Percentiles rank a stretch among this genome's conserved stretches.
These are phyloP conservation scores for Paraphysoderma sedebokerense DNA, from an alignment of 371 early-diverging fungal genomes.

Conservation along the genomic window DNA sequence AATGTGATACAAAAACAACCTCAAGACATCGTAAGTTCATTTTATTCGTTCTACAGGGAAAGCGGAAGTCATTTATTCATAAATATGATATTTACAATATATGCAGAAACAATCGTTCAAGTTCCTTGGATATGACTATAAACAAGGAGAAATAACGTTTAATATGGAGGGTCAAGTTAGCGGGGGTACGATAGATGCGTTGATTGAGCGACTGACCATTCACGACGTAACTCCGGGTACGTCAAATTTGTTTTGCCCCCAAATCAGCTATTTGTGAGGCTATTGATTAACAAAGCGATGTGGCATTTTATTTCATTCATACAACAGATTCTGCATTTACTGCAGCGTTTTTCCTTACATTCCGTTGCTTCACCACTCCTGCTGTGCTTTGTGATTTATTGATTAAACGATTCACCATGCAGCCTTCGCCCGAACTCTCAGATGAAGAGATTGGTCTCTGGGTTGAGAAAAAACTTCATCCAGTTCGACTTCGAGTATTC, in stretches of 20 bases:
- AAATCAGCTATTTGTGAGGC: too few species aligned
- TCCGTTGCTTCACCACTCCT: conserved; percentile 22
- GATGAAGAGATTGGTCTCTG: conserved; percentile 16
- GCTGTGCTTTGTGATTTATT: conserved; percentile 14
- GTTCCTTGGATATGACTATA: conserved; percentile 2
- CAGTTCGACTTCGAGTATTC: conserved; percentile 24
- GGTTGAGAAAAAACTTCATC: conserved; percentile 15
- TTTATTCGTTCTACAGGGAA: too few species aligned
- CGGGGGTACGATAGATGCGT: conserved; percentile 4
- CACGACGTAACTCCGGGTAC: conserved; percentile 3
- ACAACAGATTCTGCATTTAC: conserved; percentile 52
- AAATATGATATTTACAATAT: too few species aligned
- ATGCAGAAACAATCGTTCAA: too few species aligned
- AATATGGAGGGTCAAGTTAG: conserved; percentile 5
- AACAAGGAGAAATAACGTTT: background rate
- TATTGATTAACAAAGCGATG: too few species aligned
- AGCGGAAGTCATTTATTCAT: too few species aligned
- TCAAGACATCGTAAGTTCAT: too few species aligned
- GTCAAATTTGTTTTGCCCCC: too few species aligned
- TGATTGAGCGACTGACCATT: conserved; percentile 5
- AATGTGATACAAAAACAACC: background rate
- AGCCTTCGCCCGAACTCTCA: conserved; percentile 11
- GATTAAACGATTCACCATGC: conserved; percentile 12
- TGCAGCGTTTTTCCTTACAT: conserved; percentile 24
- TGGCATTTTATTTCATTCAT: conserved; percentile 11